Conservation (phyloP, 805 yeast genomes). For the Metschnikowia dekortorum region DNA sequence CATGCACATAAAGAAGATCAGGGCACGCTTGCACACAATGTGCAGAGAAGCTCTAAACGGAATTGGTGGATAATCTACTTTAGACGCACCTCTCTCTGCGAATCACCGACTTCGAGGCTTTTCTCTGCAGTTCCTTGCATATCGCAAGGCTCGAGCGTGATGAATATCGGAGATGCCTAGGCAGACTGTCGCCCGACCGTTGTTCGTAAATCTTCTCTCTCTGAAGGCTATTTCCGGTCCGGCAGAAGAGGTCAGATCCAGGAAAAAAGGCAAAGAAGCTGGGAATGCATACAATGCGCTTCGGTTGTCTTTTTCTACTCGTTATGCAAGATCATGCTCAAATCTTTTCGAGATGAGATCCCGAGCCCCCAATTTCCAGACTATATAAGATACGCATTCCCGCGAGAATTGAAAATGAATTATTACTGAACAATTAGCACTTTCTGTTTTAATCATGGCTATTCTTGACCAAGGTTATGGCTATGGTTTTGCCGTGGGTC, state of each 20-base stretch:
- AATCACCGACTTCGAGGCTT: background rate
- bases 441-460: background rate
- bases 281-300: background rate
- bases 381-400: background rate
- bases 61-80: background rate
- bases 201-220: background rate
- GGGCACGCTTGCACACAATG: background rate
- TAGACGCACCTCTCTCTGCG: background rate
- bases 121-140: background rate
- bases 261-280: background rate
- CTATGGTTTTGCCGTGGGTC: constrained; percentile 7
- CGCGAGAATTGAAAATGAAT: background rate
- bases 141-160: background rate
- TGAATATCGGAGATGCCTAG: background rate
- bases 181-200: no score
- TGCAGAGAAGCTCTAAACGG: background rate
- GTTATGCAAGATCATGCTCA: background rate
- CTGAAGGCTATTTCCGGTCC: background rate
- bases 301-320: background rate
- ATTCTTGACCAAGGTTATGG: constrained; percentile 7
- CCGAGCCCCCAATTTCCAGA: background rate
- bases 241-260: background rate
- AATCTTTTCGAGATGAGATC: background rate
- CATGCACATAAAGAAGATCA: background rate
- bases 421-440: background rate